phyloP scores from a whole-genome alignment of 129 eudicot genomes.

The Flaveria sonorensis region DNA sequence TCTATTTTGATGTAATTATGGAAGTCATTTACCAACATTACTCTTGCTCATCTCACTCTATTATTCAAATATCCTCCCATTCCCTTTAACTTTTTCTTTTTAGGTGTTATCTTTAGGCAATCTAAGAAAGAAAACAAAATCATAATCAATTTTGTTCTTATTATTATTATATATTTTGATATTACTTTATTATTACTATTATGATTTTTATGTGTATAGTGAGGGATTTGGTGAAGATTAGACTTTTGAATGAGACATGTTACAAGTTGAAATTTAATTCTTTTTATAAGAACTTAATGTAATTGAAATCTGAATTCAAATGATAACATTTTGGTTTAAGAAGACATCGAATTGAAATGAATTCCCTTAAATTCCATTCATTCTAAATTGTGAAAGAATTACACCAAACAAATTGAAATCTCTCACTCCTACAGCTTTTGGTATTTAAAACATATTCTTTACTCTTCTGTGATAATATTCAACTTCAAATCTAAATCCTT shows the following conservation, averaged over 20 bases:
- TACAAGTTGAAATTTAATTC: too few relatives aligned
- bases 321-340: not conserved
- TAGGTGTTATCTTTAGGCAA: constrained; percentile 3
- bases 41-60: not conserved
- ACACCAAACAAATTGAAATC: not conserved
- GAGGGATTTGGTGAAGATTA: not conserved
- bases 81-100: not conserved
- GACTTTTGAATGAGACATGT: not conserved
- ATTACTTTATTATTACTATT: too few relatives aligned
- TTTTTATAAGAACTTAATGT: too few relatives aligned
- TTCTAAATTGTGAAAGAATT: not conserved
- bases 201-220: not conserved
- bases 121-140: constrained; percentile 19
- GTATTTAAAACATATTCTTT: too few relatives aligned
- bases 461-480: too few relatives aligned
- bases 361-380: not conserved
- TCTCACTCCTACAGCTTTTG: not conserved
- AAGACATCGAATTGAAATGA: not conserved
- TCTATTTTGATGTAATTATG: constrained; percentile 21
- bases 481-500: too few relatives aligned
- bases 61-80: not conserved
- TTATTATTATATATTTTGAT: not conserved
- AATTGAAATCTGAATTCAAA: not conserved
- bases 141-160: not conserved
- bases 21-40: not conserved